phyloP scores from a whole-genome alignment of 768 basidiomycete genomes.

The Boletus edulis region DNA sequence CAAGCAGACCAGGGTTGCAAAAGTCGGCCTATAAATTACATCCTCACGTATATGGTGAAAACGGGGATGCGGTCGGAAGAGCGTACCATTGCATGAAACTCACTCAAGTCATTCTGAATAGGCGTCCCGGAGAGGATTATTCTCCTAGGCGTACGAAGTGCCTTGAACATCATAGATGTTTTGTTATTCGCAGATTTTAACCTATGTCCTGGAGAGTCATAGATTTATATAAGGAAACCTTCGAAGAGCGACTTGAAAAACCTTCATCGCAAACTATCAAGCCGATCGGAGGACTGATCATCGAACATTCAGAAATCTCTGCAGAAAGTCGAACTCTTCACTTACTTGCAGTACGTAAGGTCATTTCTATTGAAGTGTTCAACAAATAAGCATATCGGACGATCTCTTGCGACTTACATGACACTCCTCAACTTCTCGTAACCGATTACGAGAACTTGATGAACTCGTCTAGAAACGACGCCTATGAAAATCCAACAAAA shows the following conservation, averaged over 20 bases:
- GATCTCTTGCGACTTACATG: constrained; percentile 51
- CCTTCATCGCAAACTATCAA: constrained; percentile 97
- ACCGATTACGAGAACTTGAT: constrained; percentile 90
- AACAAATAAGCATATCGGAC: background rate
- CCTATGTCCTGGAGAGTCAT: constrained; percentile 64
- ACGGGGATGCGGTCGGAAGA: background rate
- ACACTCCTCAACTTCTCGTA: constrained; percentile 88
- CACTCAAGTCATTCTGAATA: constrained; percentile 92
- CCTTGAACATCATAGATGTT: constrained; percentile 83
- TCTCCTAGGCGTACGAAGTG: constrained; percentile 69
- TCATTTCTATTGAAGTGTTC: constrained; percentile 41
- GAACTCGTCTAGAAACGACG: constrained; percentile 49
- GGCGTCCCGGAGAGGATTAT: constrained; percentile 96
- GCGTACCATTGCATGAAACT: constrained; percentile 94
- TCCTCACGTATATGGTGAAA: background rate
- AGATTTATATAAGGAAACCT: background rate
- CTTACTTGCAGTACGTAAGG: constrained; percentile 64
- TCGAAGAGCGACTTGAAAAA: constrained; percentile 13
- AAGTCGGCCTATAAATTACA: constrained; percentile 67
- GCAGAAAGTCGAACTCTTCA: background rate
- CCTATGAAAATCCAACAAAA: background rate
- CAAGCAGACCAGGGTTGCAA: constrained; percentile 89
- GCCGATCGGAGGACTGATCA: constrained; percentile 79
- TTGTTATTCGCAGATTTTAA: constrained; percentile 91
- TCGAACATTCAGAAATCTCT: background rate